phyloP scores from a whole-genome alignment of 2,329 filamentous ascomycete genomes.

The Tolypocladium ophioglossoides region DNA sequence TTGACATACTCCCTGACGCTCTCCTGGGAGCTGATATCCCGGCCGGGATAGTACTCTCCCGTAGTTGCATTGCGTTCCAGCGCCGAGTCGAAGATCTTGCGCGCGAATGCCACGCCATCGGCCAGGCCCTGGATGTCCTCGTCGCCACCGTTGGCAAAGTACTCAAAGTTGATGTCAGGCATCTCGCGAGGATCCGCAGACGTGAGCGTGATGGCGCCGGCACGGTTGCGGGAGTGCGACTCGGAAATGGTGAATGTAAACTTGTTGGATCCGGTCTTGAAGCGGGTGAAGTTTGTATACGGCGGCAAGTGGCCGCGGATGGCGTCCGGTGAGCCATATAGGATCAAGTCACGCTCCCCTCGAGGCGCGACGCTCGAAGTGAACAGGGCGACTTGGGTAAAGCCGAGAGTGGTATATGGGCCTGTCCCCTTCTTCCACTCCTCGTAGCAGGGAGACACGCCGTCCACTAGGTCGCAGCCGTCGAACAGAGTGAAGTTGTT shows the following conservation, averaged over 20 bases:
- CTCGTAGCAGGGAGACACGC: neutral
- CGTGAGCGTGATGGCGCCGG: slow-evolving; percentile 50
- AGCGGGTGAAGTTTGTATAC: neutral
- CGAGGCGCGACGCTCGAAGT: neutral
- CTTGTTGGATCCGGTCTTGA: neutral
- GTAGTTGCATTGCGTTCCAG: neutral
- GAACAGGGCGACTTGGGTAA: neutral
- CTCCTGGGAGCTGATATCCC: slow-evolving; percentile 12
- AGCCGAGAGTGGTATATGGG: neutral
- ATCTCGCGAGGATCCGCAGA: slow-evolving; percentile 51
- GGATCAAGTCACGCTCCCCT: neutral
- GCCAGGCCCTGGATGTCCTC: slow-evolving; percentile 28
- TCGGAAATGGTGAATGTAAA: slow-evolving; percentile 32
- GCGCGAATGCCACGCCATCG: slow-evolving; percentile 36
- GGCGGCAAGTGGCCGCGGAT: slow-evolving; percentile 1
- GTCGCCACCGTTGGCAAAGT: slow-evolving; percentile 37
- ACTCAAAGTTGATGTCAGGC: slow-evolving; percentile 52
- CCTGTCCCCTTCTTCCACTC: neutral
- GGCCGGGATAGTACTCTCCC: neutral
- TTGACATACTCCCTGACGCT: neutral
- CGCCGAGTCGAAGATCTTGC: slow-evolving; percentile 23
- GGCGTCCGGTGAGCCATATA: neutral
- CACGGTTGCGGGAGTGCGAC: slow-evolving; percentile 40
- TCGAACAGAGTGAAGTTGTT: slow-evolving; percentile 2
- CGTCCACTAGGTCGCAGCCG: neutral